Conservation (phyloP, 2,329 filamentous ascomycete genomes). For the Cordyceps tenuipes region DNA sequence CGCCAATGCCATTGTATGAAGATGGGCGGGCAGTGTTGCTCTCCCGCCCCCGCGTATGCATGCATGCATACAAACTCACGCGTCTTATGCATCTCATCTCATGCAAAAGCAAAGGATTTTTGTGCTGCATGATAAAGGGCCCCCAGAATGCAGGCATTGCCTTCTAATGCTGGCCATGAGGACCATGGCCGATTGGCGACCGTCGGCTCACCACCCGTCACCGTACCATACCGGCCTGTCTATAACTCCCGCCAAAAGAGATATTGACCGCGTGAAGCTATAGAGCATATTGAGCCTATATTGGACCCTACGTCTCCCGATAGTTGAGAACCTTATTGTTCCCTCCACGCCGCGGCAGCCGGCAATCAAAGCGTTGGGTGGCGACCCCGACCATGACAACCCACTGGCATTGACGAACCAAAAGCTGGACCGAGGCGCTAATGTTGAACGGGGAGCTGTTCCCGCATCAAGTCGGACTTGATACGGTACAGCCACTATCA, state of each 20-base stretch:
- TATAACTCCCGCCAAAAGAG: neutral
- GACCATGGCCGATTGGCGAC: neutral
- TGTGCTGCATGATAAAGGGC: neutral
- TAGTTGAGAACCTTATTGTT: neutral
- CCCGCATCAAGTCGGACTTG: neutral
- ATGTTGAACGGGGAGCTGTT: neutral
- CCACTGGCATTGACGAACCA: neutral
- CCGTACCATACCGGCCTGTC: neutral
- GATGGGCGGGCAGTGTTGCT: neutral
- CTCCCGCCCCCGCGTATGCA: neutral
- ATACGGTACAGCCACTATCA: neutral
- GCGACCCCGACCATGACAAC: neutral
- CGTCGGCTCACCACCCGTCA: neutral
- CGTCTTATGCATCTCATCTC: neutral
- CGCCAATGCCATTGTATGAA: neutral
- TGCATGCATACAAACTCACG: neutral
- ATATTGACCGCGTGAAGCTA: neutral
- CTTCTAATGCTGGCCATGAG: neutral
- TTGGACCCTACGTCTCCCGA: too few relatives aligned
- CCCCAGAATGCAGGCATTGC: neutral
- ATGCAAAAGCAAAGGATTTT: neutral
- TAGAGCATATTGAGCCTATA: neutral
- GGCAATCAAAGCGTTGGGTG: neutral
- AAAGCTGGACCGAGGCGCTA: neutral
- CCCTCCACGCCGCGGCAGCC: too few relatives aligned